Evolutionary conservation across 2,329 filamentous ascomycete genomes (phyloP), one percentile per base, ranked within the genome.

Genomic region (Ophiostoma piceae): DNA sequence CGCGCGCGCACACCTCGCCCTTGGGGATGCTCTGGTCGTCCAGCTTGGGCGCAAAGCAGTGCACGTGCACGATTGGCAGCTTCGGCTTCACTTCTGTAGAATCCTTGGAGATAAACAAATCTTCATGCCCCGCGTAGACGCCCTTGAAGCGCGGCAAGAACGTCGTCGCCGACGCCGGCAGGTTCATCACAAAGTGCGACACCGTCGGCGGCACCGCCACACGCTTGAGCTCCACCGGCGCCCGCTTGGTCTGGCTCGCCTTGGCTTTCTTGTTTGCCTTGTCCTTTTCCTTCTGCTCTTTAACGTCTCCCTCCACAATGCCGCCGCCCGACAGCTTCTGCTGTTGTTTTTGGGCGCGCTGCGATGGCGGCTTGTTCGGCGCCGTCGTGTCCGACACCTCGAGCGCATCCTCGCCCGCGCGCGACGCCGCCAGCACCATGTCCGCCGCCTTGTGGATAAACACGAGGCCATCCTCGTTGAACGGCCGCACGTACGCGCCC

Each of bases 171-270:
- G 88, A 91, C 1, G 94, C 95, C 0, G 95, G 95, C 19, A 99
- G 89, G 80, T 99, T 99, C 92, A 99, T 97, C 74, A 98, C 91
- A 78, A 94, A 99, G 81, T 98, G 95, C n/a, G 88, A 85, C 77
- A 98, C 92, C 51, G 89, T 89, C 2, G 84, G 84, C 2, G 94
- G 94, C 65, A 93, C 83, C 12, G 83, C 81, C 37, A 87, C 77
- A 8, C 7, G 32, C 14, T 32, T 16, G 54, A 22, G 26, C 11
- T 14, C 29, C 5, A 14, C 32, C 14, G 65, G 29, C 11, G 41
- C 22, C 64, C 66, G 66, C 26, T 66, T 70, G 9, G 5, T 2
- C 32, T 12, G 62, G 62, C 39, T 65, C n/a, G 7, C 29, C 39
- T 41, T 41, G 39, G 39, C 39, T 11, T 41, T 14, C 11, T 35